Evolutionary conservation across 2,329 filamentous ascomycete species (phyloP).

Genomic region (Dactylonectria macrodidyma): DNA sequence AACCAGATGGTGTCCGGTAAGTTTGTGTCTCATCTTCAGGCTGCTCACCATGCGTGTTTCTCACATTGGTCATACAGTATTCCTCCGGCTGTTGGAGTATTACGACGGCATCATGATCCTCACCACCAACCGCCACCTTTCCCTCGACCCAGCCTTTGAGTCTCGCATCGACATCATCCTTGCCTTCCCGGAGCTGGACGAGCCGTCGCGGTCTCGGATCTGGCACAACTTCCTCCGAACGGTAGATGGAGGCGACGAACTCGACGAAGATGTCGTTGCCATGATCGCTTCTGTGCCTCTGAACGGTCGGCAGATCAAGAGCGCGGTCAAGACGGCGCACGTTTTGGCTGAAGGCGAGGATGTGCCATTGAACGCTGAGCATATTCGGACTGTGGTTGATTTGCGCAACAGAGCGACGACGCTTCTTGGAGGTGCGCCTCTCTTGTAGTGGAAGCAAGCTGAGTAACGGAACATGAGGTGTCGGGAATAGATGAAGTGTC

Average conservation of each 20-base stretch:
- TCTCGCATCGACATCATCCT: constrained; percentile 60
- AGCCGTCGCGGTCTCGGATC: constrained; percentile 36
- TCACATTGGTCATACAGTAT: constrained; percentile 17
- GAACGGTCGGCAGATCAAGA: constrained; percentile 42
- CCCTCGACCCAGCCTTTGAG: constrained; percentile 60
- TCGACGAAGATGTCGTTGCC: not conserved
- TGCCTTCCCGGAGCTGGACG: constrained; percentile 50
- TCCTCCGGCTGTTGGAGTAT: constrained; percentile 53
- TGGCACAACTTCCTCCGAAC: constrained; percentile 38
- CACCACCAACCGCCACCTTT: constrained; percentile 58
- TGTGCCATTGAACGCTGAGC: not conserved
- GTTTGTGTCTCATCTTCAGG: rapidly evolving
- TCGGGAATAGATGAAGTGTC: too few relatives aligned
- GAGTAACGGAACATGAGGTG: not conserved
- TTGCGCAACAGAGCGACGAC: constrained; percentile 11
- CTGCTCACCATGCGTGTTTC: rapidly evolving
- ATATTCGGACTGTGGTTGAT: constrained; percentile 25
- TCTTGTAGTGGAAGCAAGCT: not conserved
- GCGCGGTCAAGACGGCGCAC: constrained; percentile 26
- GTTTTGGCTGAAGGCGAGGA: constrained; percentile 21
- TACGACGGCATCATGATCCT: constrained; percentile 56
- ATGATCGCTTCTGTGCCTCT: constrained; percentile 8
- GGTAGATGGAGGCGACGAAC: not conserved
- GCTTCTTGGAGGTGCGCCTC: not conserved
- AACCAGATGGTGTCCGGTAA: constrained; percentile 48